phyloP scores from a whole-genome alignment of 1,284 basidiomycete species.

The Trichosporon sp. region DNA sequence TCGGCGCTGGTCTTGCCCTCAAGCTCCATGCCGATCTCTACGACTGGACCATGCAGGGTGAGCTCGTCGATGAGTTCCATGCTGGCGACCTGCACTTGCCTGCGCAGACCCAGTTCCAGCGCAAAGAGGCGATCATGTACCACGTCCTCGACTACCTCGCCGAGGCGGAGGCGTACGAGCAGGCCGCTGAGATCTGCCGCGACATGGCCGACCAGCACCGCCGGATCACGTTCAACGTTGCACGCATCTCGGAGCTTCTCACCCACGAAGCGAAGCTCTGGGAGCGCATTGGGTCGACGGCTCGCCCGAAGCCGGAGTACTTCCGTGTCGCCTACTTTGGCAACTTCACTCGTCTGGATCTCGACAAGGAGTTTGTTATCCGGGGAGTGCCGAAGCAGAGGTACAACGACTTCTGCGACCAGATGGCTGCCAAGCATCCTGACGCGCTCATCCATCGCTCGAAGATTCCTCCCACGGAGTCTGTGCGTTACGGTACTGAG shows the following conservation, averaged over 20 bases:
- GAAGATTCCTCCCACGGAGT: conserved; percentile 74
- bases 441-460: conserved; percentile 78
- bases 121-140: conserved; percentile 87
- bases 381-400: conserved; percentile 49
- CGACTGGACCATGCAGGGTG: conserved; percentile 76
- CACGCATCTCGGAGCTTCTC: conserved; percentile 78
- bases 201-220: conserved; percentile 83
- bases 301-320: conserved; percentile 85
- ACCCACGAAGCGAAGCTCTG: conserved; percentile 78
- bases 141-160: conserved; percentile 85
- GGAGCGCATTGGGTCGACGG: conserved; percentile 78
- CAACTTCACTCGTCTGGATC: conserved; percentile 48
- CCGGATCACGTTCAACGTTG: conserved; percentile 83
- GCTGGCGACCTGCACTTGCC: conserved; percentile 73
- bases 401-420: conserved; percentile 67
- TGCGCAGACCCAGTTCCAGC: conserved; percentile 88
- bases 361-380: conserved; percentile 54
- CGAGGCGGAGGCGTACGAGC: conserved; percentile 95
- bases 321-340: conserved; percentile 70
- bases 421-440: conserved; percentile 89
- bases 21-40: conserved; percentile 92
- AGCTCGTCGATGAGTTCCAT: conserved; percentile 78
- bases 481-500: conserved; percentile 75
- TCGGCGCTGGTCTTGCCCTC: conserved; percentile 88
- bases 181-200: conserved; percentile 87